Evolutionary conservation across 2,329 filamentous ascomycete genomes (phyloP).

Genomic region (Fusarium sulawesiense): DNA sequence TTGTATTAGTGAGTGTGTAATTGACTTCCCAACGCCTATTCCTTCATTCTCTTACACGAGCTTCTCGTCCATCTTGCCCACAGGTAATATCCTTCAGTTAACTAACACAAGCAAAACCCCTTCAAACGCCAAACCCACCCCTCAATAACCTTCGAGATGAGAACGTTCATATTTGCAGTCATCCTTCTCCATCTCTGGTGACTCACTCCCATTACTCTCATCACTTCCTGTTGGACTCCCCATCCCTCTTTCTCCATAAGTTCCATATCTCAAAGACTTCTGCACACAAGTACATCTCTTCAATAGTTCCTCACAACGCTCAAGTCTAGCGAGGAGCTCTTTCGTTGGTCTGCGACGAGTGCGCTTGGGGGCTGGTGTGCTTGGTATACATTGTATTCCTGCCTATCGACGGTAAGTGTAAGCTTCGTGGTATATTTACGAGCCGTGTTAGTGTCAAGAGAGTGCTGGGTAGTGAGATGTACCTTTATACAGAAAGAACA

Average conservation of each 20-base stretch:
- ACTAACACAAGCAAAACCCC: no score
- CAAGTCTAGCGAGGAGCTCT: slow-evolving; percentile 27
- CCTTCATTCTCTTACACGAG: neutral
- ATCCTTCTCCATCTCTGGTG: slow-evolving; percentile 30
- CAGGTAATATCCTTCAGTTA: no score
- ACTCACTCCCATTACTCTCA: slow-evolving; percentile 19
- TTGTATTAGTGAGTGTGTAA: neutral
- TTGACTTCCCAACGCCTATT: neutral
- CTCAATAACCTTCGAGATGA: neutral
- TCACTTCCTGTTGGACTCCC: slow-evolving; percentile 19
- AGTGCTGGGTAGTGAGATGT: neutral
- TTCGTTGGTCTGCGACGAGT: slow-evolving; percentile 35
- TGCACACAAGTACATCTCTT: slow-evolving; percentile 36
- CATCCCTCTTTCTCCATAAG: slow-evolving; percentile 9
- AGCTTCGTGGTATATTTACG: no score
- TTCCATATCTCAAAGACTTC: slow-evolving; percentile 26
- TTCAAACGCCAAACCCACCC: slow-evolving; percentile 4
- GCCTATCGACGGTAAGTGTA: slow-evolving; percentile 3
- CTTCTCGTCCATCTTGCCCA: neutral
- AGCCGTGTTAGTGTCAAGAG: no score
- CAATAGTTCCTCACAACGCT: slow-evolving; percentile 30
- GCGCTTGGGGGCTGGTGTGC: slow-evolving; percentile 35
- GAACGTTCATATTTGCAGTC: neutral
- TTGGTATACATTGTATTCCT: slow-evolving; percentile 30
- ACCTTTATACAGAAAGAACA: slow-evolving; percentile 38